Evolutionary conservation across 768 basidiomycete species (phyloP).

Genomic region (Mycena floridula): DNA sequence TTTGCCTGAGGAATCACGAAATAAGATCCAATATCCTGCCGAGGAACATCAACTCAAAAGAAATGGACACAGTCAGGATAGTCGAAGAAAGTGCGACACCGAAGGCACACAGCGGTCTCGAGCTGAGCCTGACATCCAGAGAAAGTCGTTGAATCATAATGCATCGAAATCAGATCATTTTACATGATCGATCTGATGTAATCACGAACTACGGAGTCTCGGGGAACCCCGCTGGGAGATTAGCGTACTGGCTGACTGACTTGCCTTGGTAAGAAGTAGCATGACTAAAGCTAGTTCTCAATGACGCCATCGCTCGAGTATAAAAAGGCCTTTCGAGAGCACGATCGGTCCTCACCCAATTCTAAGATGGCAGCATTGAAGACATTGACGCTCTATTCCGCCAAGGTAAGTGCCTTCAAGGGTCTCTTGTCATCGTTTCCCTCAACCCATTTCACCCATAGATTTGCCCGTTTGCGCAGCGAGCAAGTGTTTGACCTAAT

Average conservation of each 20-base stretch:
- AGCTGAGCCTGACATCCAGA: too few relatives aligned
- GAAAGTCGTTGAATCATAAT: too few relatives aligned
- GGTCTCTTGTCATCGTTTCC: neutral
- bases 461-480: constrained; percentile 56
- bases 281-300: neutral
- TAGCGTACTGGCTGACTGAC: neutral
- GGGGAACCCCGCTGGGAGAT: too few relatives aligned
- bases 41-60: too few relatives aligned
- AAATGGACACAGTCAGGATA: too few relatives aligned
- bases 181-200: too few relatives aligned
- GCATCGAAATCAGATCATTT: too few relatives aligned
- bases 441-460: constrained; percentile 14
- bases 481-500: constrained; percentile 27
- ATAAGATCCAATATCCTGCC: too few relatives aligned
- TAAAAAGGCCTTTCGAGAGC: neutral
- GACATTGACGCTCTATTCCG: constrained; percentile 38
- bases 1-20: too few relatives aligned
- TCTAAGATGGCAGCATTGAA: constrained; percentile 11
- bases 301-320: neutral
- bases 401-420: constrained; percentile 29
- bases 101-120: too few relatives aligned
- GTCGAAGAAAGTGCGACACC: too few relatives aligned
- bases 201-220: too few relatives aligned
- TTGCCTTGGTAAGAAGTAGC: neutral
- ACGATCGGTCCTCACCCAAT: neutral